phyloP scores from a whole-genome alignment of 2,329 filamentous ascomycete genomes.

The Fusarium buharicum region DNA sequence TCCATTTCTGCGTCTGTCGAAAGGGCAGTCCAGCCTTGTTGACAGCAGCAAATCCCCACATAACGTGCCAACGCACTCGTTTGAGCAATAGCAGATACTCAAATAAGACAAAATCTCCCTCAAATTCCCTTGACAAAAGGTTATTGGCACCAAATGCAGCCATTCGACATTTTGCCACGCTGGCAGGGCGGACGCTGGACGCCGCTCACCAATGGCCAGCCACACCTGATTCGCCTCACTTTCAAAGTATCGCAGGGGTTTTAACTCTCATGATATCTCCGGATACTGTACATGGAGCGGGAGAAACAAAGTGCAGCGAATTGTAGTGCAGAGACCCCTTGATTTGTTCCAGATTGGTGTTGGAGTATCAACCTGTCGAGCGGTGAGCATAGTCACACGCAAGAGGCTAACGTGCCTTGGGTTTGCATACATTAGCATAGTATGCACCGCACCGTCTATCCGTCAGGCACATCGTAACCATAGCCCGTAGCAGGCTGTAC shows the following conservation, averaged over 20 bases:
- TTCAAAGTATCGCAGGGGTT: conserved; percentile 45
- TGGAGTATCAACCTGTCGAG: conserved; percentile 38
- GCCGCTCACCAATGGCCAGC: conserved; percentile 43
- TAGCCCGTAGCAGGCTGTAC: conserved; percentile 32
- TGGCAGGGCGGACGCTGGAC: conserved; percentile 44
- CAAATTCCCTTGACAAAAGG: conserved; percentile 6
- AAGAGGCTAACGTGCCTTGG: conserved; percentile 40
- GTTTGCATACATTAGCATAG: conserved; percentile 42
- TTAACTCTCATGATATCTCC: conserved; percentile 37
- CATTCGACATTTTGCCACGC: conserved; percentile 45
- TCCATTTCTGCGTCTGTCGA: not conserved
- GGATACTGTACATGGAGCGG: conserved; percentile 31
- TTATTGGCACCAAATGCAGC: conserved; percentile 36
- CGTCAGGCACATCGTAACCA: conserved; percentile 38
- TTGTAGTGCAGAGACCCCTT: conserved; percentile 35
- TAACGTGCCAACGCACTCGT: conserved; percentile 13
- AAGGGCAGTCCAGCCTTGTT: conserved; percentile 21
- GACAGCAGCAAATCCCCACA: conserved; percentile 13
- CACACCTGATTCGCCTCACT: conserved; percentile 46
- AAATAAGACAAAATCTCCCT: conserved; percentile 10
- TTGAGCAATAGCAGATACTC: conserved; percentile 14
- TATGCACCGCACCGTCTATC: conserved; percentile 39
- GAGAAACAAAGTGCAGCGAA: conserved; percentile 40
- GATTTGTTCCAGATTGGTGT: conserved; percentile 36
- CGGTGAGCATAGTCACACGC: conserved; percentile 45